Percentiles rank a stretch among this genome's conserved stretches.
Evolutionary conservation across 139 green algal genomes (phyloP).

Genomic region (Microglena sp.): DNA sequence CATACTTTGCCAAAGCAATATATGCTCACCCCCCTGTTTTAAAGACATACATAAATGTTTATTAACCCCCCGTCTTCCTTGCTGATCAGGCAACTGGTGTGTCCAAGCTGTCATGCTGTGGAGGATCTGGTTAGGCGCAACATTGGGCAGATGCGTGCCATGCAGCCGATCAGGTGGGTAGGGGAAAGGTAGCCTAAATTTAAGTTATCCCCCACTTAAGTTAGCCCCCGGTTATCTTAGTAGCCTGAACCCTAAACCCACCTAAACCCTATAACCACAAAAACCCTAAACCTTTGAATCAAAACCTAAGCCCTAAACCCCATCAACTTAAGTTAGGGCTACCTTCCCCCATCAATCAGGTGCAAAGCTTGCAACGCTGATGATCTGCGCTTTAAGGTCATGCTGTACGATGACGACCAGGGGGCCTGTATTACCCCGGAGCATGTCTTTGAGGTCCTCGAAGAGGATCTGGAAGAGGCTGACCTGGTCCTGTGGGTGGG

Average conservation of each 20-base stretch:
- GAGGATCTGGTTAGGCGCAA: constrained; percentile 27
- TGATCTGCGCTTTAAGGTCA: constrained; percentile 64
- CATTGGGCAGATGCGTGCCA: constrained; percentile 30
- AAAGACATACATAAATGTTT: too few relatives aligned
- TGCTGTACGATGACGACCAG: constrained; percentile 89
- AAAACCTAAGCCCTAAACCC: too few relatives aligned
- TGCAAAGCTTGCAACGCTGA: constrained; percentile 31
- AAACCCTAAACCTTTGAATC: too few relatives aligned
- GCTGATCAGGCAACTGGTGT: constrained; percentile 42
- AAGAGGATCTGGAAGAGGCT: constrained; percentile 62
- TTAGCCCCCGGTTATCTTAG: too few relatives aligned
- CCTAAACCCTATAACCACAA: too few relatives aligned
- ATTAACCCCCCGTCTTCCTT: neutral
- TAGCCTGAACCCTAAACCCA: too few relatives aligned
- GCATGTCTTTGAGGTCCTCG: constrained; percentile 72
- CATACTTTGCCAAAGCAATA: too few relatives aligned
- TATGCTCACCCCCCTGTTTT: too few relatives aligned
- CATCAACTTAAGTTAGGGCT: neutral
- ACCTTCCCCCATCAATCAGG: constrained; percentile 23
- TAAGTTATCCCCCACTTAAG: too few relatives aligned
- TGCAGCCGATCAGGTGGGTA: constrained; percentile 5
- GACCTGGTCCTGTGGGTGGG: constrained; percentile 82
- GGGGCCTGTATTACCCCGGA: constrained; percentile 73
- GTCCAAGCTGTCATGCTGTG: constrained; percentile 39
- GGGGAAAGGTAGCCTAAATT: neutral